Evolutionary conservation across 2,329 filamentous ascomycete genomes (phyloP), one percentile per base, ranked within the genome.

Genomic region (Fusarium siculi): DNA sequence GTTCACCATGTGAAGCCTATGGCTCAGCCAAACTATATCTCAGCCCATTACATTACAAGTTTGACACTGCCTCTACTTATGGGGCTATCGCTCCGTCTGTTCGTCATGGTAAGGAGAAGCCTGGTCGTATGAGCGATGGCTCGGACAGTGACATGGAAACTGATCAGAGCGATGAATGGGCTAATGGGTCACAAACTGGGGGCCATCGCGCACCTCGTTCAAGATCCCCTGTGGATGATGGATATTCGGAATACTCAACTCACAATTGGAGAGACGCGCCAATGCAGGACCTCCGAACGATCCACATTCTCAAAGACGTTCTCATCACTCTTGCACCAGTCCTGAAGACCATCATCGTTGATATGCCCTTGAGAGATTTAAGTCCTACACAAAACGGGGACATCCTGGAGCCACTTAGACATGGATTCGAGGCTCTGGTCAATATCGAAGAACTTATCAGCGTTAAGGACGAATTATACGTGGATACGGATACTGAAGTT

Each of bases 371-470:
- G 6, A 63, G 70, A 4, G 54, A 34, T 9, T 40, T 77, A 0
- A 21, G 36, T 2, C 68, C 71, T 14, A 14, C 21, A 4, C 4
- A 70, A 2, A 57, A 76, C 1, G 19, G 54, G 1, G 52, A 58
- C 11, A 32, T 73, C 4, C 32, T 64, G 4, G 50, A 54, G 3
- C 16, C 70, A 4, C 58, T 78, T 2, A 70, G 76, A 23, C 43
- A 54, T 0, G 77, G 62, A 0, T 78, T 79, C 4, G 65, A 74
- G 23, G 62, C 74, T 2, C 46, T 79, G 2, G 59, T 66, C 5
- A 72, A 78, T 7, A 2, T 79, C 2, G 76, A 78, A 56, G 77
- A 78, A 15, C 62, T 78, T 10, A 59, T 74, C 28, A 77, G 76
- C 28, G 43, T 78, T 10, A 57, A 63, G 8, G 77, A 78, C 23